Percentiles rank a stretch among this genome's conserved stretches.
These are phyloP conservation scores for Lachnellula occidentalis DNA, from an alignment of 2,329 filamentous ascomycete genomes.

Conservation along the genomic window DNA sequence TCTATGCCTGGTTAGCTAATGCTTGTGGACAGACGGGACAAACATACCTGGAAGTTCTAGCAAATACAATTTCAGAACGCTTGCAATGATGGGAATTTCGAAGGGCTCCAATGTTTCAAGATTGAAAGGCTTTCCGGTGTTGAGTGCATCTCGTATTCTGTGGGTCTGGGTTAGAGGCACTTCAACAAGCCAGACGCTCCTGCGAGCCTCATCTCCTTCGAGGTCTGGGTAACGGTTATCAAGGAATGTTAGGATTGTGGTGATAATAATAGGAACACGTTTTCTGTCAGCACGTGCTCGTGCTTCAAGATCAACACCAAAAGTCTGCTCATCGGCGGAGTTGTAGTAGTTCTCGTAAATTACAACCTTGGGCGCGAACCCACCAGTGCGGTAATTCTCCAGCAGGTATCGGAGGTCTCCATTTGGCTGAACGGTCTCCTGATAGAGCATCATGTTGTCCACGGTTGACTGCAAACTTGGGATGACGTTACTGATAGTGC, in stretches of 20 bases:
- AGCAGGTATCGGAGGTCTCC: constrained; percentile 89
- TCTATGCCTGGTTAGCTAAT: constrained; percentile 47
- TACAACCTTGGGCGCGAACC: constrained; percentile 82
- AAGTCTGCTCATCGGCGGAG: constrained; percentile 93
- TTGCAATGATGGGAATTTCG: constrained; percentile 90
- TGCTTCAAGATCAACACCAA: constrained; percentile 96
- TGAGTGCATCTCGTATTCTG: constrained; percentile 74
- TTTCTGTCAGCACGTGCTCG: constrained; percentile 90
- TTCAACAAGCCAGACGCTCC: constrained; percentile 90
- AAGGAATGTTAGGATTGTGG: constrained; percentile 87
- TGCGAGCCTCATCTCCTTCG: constrained; percentile 88
- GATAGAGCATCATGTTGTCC: constrained; percentile 98
- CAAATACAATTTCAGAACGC: constrained; percentile 87
- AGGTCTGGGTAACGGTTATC: constrained; percentile 97
- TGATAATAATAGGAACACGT: constrained; percentile 87
- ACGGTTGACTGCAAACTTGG: constrained; percentile 92
- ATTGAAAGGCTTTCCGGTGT: constrained; percentile 77
- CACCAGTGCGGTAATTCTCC: constrained; percentile 94
- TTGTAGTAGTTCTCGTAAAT: constrained; percentile 99
- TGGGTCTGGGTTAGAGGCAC: constrained; percentile 82
- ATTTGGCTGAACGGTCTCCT: constrained; percentile 93
- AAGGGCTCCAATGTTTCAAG: constrained; percentile 77
- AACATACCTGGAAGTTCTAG: constrained; percentile 83
- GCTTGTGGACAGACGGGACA: not conserved
- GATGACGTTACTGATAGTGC: constrained; percentile 95